These are phyloP conservation scores for Rhizophagus sp. DNA, from an alignment of 192 early-diverging fungal species.

Conservation along the genomic window DNA sequence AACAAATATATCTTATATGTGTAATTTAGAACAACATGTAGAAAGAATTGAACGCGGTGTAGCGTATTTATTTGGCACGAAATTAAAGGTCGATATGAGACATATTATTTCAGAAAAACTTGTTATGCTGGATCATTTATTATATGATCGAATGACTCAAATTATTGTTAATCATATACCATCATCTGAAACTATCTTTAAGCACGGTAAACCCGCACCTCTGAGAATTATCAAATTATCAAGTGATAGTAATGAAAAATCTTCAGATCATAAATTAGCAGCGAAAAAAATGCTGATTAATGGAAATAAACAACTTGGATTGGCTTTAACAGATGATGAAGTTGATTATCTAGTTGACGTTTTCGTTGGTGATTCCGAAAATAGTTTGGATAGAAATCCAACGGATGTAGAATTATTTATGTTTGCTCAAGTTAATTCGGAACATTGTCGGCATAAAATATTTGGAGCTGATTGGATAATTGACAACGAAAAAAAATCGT, in stretches of 20 bases:
- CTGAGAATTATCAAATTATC: constrained; percentile 51
- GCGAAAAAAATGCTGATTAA: constrained; percentile 65
- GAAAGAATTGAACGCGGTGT: constrained; percentile 88
- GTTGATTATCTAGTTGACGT: constrained; percentile 92
- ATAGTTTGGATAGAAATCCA: constrained; percentile 76
- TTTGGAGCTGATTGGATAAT: constrained; percentile 99
- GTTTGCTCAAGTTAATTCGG: constrained; percentile 99
- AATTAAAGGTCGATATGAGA: constrained; percentile 33
- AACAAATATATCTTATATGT: constrained; percentile 93
- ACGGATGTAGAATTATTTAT: constrained; percentile 99
- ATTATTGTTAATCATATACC: constrained; percentile 67
- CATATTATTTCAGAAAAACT: constrained; percentile 41
- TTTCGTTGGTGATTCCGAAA: constrained; percentile 61
- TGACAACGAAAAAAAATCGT: constrained; percentile 74
- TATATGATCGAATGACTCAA: constrained; percentile 98
- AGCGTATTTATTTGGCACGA: constrained; percentile 66
- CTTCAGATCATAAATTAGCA: constrained; percentile 39
- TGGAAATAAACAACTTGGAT: constrained; percentile 89
- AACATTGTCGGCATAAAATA: constrained; percentile 99
- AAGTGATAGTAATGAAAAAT: constrained; percentile 36
- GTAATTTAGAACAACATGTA: constrained; percentile 75
- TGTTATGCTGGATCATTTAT: constrained; percentile 46
- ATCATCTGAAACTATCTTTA: constrained; percentile 66
- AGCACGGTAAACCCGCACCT: constrained; percentile 65
- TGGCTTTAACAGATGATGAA: constrained; percentile 96